Evolutionary conservation across 2,329 filamentous ascomycete genomes (phyloP), one percentile per base, ranked within the genome.

Genomic region (Venturia nashicola): DNA sequence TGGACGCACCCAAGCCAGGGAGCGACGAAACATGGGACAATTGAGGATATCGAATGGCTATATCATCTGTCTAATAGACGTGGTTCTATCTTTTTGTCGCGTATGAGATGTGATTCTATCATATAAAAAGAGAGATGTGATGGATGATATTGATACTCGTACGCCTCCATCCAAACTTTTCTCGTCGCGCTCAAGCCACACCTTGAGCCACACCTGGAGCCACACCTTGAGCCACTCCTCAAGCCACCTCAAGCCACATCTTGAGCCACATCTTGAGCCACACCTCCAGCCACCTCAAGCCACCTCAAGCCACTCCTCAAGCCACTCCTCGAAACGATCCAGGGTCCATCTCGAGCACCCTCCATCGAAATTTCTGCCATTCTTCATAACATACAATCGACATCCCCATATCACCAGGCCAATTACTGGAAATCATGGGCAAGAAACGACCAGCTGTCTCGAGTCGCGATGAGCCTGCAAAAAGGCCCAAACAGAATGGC

Each of bases 401-500:
- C 27, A 27, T 27, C 27, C 27, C 4, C 27, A 2, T 27, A 4
- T 27, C 27, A 27, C 27, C 27, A 27, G 27, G 27, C 27, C 27
- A 27, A 27, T 27, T 4, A 27, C 27, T 27, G 27, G 27, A 27
- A 27, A 34, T 11, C 32, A 75, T 75, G 74, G 73, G 72, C 32
- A 69, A 68, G 55, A 76, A 76, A 68, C 65, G 75, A 34, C 75
- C 73, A 61, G 70, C 71, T 12, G 65, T 67, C 20, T 73, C 71
- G 71, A 72, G 66, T 62, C 66, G 59, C 62, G 44, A 62, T 61
- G 63, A 65, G 51, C 61, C 64, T 51, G 64, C 66, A 20, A 69
- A 68, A 64, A 66, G 66, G 46, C 64, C 68, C 46, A 73, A 70
- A 65, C 48, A 51, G 27, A 57, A 65, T 44, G 61, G 8, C 27